Evolutionary conservation across 2,329 filamentous ascomycete species (phyloP).

Genomic region (Aspergillus tamarii): DNA sequence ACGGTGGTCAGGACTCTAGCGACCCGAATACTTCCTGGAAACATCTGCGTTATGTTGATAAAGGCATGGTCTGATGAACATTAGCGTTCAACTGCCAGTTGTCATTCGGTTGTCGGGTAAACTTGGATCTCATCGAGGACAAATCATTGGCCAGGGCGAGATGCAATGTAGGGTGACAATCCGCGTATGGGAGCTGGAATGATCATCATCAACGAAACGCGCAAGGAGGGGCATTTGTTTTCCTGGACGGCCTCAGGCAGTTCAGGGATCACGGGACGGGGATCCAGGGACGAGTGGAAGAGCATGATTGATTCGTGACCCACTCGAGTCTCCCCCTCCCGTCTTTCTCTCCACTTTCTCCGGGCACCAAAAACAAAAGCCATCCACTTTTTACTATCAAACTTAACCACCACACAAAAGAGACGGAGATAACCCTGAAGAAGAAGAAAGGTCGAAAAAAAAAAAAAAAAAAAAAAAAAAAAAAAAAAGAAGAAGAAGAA

Average conservation of each 20-base stretch:
- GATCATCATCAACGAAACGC: neutral
- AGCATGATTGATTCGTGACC: neutral
- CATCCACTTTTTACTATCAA: neutral
- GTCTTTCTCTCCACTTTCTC: neutral
- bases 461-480: neutral
- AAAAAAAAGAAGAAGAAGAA: neutral
- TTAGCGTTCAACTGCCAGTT: neutral
- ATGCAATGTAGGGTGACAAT: conserved; percentile 2
- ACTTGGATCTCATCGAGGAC: neutral
- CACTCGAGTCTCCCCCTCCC: neutral
- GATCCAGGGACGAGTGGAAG: neutral
- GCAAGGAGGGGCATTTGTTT: neutral
- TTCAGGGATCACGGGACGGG: neutral
- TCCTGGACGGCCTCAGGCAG: neutral
- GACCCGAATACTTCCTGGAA: neutral
- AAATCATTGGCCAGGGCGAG: neutral
- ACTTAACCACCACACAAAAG: neutral
- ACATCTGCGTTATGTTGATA: neutral
- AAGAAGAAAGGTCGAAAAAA: neutral
- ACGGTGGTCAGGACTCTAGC: neutral
- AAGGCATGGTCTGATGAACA: neutral
- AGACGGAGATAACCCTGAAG: neutral
- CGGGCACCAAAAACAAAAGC: neutral
- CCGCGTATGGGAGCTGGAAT: neutral
- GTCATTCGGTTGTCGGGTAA: neutral